Evolutionary conservation across 345 rosid species (phyloP).

Genomic region (Populus pruinosa): DNA sequence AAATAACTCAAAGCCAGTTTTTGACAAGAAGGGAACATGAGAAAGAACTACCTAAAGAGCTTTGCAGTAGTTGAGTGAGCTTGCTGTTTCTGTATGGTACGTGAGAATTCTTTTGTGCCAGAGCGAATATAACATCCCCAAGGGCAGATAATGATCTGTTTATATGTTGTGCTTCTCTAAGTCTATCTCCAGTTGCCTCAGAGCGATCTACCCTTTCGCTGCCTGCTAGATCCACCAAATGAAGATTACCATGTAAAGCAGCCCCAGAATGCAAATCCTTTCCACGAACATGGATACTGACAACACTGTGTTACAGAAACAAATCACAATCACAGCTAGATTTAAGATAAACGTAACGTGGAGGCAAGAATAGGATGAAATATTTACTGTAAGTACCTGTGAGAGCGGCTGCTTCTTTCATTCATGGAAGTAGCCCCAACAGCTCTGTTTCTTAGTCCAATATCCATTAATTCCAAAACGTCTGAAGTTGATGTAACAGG

Average conservation of each 20-base stretch:
- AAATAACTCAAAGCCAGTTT: background rate
- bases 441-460: constrained; percentile 73
- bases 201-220: constrained; percentile 96
- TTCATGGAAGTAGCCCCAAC: constrained; percentile 77
- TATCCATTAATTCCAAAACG: constrained; percentile 65
- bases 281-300: constrained; percentile 81
- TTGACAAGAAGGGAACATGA: background rate
- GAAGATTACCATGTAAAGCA: constrained; percentile 65
- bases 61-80: constrained; percentile 91
- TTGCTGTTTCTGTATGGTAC: constrained; percentile 98
- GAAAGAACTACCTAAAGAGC: constrained; percentile 55
- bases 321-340: constrained; percentile 3
- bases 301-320: constrained; percentile 49
- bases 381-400: constrained; percentile 46
- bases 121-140: constrained; percentile 90
- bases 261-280: constrained; percentile 58
- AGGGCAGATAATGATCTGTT: constrained; percentile 91
- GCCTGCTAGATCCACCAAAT: constrained; percentile 95
- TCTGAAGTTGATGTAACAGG: constrained; percentile 67
- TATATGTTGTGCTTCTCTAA: constrained; percentile 94
- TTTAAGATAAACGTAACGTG: background rate
- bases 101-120: constrained; percentile 80
- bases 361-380: background rate
- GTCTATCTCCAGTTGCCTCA: constrained; percentile 83
- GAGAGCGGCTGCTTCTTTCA: constrained; percentile 96